Evolutionary conservation across 2,329 filamentous ascomycete species (phyloP).

Genomic region (Rhynchosporium secalis): DNA sequence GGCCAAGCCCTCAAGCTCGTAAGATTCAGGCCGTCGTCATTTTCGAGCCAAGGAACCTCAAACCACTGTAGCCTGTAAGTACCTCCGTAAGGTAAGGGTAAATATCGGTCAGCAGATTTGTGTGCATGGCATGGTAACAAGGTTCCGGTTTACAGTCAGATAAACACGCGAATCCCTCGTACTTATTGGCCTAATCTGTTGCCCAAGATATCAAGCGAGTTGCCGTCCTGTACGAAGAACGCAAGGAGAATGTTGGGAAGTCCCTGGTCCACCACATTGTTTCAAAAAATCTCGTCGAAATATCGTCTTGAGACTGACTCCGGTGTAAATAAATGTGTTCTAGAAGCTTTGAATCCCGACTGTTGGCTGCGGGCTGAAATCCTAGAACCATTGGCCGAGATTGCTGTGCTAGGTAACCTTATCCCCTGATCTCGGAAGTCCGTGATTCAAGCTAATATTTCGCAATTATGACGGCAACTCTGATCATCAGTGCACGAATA

Average conservation of each 20-base stretch:
- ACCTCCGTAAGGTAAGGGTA: too few relatives aligned
- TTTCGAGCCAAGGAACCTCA: not conserved
- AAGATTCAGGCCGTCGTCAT: constrained; percentile 10
- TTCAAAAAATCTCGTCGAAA: too few relatives aligned
- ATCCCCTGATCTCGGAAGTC: not conserved
- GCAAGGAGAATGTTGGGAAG: too few relatives aligned
- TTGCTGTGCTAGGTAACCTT: not conserved
- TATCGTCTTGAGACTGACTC: too few relatives aligned
- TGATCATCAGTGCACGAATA: not conserved
- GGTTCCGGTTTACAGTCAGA: not conserved
- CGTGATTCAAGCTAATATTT: not conserved
- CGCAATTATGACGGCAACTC: not conserved
- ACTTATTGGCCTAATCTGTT: not conserved
- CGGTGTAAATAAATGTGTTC: too few relatives aligned
- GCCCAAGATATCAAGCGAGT: not conserved
- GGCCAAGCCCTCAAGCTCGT: not conserved
- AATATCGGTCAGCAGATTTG: not conserved
- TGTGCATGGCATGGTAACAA: not conserved
- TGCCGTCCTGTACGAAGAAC: too few relatives aligned
- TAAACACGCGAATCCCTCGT: not conserved
- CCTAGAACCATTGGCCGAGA: not conserved
- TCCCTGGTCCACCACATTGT: too few relatives aligned
- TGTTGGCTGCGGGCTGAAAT: not conserved
- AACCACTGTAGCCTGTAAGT: not conserved
- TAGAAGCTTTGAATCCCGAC: not conserved